Evolutionary conservation across 306 rosid species (phyloP), one percentile per base, ranked within the genome.

Genomic region (Prunus campanulata): DNA sequence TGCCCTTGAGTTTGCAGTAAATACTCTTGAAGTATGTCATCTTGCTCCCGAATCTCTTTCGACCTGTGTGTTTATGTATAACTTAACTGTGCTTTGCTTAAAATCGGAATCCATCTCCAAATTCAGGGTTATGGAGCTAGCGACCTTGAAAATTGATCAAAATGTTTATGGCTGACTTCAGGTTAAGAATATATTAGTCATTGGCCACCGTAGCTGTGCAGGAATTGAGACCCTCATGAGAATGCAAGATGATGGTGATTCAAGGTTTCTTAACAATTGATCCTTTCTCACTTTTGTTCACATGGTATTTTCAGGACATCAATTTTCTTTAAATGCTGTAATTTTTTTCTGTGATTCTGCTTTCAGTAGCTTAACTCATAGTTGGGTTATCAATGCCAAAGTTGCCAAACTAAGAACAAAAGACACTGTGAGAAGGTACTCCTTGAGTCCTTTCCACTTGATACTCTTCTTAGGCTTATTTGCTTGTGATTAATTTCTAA

Each of bases 121-220:
- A 52, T 52, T 39, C 2, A 9, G 44, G 9, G 44, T 39, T 39
- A 7, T 1, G 44, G 44, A 39, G 44, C 9, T 39, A 39, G 44
- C 9, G 44, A 39, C n/a, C 10, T 52, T 52, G 57, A 18, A n/a
- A 52, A 18, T 39, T 6, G 44, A 39, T 39, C 25, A 20, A 74
- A 55, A 7, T 62, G 27, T 78, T 63, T 47, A 3, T 78, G 71
- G 30, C 60, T 63, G 49, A 70, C 72, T 80, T 74, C 66, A 93
- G 97, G 98, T 95, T 80, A 96, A 89, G 65, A 90, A 92, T 69
- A 86, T 92, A 76, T 79, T 95, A 55, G 89, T 95, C 73, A 80
- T 95, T 77, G 97, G 97, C 42, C 98, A 95, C 70, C 90, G 98
- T 78, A 80, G 90, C 72, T 95, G 98, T 78, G 97, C 92, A 81